phyloP scores from a whole-genome alignment of 2,329 filamentous ascomycete genomes.

The Stemphylium beticola region DNA sequence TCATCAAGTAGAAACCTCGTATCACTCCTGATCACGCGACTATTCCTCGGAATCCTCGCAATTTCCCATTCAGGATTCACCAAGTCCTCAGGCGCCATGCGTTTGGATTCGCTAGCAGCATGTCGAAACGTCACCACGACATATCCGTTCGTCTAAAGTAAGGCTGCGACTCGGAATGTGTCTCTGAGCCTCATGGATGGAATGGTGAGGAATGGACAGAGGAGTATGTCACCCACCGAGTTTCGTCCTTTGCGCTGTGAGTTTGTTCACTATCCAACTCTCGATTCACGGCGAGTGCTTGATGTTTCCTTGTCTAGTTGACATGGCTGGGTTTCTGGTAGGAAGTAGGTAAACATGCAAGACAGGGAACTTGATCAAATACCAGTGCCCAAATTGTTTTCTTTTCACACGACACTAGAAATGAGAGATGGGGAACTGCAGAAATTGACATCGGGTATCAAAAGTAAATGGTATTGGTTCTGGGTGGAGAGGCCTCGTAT shows the following conservation, averaged over 20 bases:
- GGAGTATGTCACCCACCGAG: background rate
- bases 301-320: background rate
- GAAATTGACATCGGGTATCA: no score
- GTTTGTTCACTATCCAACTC: background rate
- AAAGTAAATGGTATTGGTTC: no score
- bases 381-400: no score
- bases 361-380: no score
- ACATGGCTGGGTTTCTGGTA: background rate
- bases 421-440: no score
- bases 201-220: background rate
- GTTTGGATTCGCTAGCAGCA: slow-evolving; percentile 4
- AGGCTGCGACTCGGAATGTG: slow-evolving; percentile 6
- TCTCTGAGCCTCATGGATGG: background rate
- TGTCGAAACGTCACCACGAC: slow-evolving; percentile 13
- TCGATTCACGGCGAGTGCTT: background rate
- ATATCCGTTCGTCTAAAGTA: background rate
- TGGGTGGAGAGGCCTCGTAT: no score
- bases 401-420: no score
- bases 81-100: background rate
- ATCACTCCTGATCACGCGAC: background rate
- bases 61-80: background rate
- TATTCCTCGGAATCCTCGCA: background rate
- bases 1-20: background rate
- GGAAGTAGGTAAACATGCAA: no score
- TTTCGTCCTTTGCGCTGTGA: background rate